These are phyloP conservation scores for Globisporangium apiculatum DNA, from an alignment of 352 stramenopile species.

Conservation along the genomic window DNA sequence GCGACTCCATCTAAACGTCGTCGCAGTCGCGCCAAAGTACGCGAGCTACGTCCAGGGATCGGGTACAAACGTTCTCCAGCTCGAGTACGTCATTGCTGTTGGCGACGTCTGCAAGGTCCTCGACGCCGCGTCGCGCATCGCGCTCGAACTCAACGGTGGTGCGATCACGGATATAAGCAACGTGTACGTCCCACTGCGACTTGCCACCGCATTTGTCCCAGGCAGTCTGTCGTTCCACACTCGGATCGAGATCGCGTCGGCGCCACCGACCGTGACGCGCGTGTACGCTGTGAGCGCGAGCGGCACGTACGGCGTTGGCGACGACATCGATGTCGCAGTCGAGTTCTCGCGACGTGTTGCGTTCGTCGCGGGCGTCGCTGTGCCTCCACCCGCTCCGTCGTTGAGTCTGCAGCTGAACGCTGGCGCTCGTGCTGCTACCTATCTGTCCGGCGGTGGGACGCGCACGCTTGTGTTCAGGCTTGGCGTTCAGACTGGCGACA, in stretches of 20 bases:
- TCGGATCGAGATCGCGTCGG: constrained; percentile 38
- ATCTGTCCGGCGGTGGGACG: constrained; percentile 34
- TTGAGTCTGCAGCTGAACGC: constrained; percentile 32
- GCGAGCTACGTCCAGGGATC: constrained; percentile 51
- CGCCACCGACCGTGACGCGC: constrained; percentile 24
- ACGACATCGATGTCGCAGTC: constrained; percentile 38
- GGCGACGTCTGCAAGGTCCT: constrained; percentile 39
- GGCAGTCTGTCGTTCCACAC: constrained; percentile 40
- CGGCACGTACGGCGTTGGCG: constrained; percentile 36
- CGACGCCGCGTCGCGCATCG: constrained; percentile 36
- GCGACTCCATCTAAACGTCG: constrained; percentile 40
- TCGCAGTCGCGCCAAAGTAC: constrained; percentile 20
- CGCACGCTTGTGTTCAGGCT: constrained; percentile 46
- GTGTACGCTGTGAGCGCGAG: constrained; percentile 29
- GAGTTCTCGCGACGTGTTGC: constrained; percentile 36
- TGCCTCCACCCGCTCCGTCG: constrained; percentile 11
- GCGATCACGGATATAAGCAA: constrained; percentile 37
- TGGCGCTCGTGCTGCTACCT: constrained; percentile 19
- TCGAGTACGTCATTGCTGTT: constrained; percentile 43
- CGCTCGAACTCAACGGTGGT: constrained; percentile 43
- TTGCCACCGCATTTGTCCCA: constrained; percentile 19
- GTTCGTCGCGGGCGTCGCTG: not conserved
- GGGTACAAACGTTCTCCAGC: constrained; percentile 29
- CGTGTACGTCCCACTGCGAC: constrained; percentile 39
- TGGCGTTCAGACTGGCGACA: constrained; percentile 28